Conservation (phyloP, 2,329 filamentous ascomycete genomes). For the Pseudogymnoascus sp. region DNA sequence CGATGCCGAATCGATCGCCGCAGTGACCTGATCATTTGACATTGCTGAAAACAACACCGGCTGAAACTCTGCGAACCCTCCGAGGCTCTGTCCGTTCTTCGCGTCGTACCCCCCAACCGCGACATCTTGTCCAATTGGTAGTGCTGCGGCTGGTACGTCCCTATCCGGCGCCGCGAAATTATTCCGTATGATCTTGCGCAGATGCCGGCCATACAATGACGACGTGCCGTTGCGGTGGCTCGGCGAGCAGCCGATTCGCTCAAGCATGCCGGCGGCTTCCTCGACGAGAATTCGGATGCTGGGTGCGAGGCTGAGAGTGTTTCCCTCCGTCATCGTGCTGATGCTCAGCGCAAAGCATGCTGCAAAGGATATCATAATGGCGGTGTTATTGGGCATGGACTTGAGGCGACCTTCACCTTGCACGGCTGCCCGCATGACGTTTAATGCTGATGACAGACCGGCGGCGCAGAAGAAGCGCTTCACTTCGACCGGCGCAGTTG, state of each 20-base stretch:
- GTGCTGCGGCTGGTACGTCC: conserved; percentile 2
- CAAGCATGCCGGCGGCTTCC: conserved; percentile 60
- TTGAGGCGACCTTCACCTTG: conserved; percentile 62
- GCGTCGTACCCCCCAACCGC: conserved; percentile 12
- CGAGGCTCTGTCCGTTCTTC: conserved; percentile 13
- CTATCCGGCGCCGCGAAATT: conserved; percentile 13
- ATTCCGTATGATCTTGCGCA: conserved; percentile 35
- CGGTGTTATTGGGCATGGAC: conserved; percentile 72
- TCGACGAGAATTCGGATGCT: conserved; percentile 58
- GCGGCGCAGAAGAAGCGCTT: conserved; percentile 66
- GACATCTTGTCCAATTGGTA: conserved; percentile 10
- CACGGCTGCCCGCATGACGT: conserved; percentile 65
- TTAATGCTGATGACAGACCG: conserved; percentile 63
- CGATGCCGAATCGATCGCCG: conserved; percentile 56
- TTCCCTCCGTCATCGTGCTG: conserved; percentile 49
- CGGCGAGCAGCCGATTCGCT: conserved; percentile 59
- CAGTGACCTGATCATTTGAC: conserved; percentile 61
- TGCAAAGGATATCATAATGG: conserved; percentile 72
- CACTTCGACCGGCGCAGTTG: conserved; percentile 60
- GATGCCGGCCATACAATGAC: conserved; percentile 47
- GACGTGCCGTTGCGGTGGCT: conserved; percentile 61
- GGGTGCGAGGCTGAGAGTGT: conserved; percentile 48
- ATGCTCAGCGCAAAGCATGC: conserved; percentile 61
- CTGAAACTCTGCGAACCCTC: conserved; percentile 26
- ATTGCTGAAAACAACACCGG: conserved; percentile 58